Evolutionary conservation across 2,329 filamentous ascomycete species (phyloP).

Genomic region (Drechslera avenae): DNA sequence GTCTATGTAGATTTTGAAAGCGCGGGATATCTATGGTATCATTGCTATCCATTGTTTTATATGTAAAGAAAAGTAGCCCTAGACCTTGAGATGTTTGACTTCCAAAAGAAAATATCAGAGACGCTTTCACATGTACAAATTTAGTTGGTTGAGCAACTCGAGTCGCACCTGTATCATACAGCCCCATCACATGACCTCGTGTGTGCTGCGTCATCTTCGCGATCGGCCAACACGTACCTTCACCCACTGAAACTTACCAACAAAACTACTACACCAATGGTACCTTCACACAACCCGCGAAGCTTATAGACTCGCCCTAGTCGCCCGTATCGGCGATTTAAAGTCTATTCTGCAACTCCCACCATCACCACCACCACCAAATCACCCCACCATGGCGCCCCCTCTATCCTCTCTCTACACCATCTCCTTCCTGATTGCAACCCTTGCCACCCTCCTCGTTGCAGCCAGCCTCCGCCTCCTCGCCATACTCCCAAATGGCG

Average conservation of each 20-base stretch:
- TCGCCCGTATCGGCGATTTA: not conserved
- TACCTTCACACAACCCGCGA: not conserved
- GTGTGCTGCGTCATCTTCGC: conserved; percentile 2
- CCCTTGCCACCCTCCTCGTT: conserved; percentile 43
- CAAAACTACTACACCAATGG: not conserved
- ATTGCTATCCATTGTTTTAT: too few species aligned
- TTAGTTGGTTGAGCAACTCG: too few species aligned
- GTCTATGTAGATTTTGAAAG: too few species aligned
- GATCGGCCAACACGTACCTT: conserved; percentile 15
- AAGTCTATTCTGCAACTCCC: too few species aligned
- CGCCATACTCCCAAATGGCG: conserved; percentile 44
- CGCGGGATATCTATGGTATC: too few species aligned
- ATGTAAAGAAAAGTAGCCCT: too few species aligned
- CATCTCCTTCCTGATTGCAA: conserved; percentile 39
- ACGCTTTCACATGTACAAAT: too few species aligned
- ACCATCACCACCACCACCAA: not conserved
- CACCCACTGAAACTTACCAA: not conserved
- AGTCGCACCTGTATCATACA: not conserved
- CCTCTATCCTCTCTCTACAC: conserved; percentile 27
- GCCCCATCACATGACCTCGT: conserved; percentile 6
- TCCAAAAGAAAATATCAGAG: too few species aligned
- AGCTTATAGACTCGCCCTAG: too few species aligned
- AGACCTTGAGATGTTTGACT: too few species aligned
- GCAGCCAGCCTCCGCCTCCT: conserved; percentile 47
- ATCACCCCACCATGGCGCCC: conserved; percentile 25